These are phyloP conservation scores for Lactifluus echinatus DNA, from an alignment of 768 basidiomycete genomes.

Conservation along the genomic window DNA sequence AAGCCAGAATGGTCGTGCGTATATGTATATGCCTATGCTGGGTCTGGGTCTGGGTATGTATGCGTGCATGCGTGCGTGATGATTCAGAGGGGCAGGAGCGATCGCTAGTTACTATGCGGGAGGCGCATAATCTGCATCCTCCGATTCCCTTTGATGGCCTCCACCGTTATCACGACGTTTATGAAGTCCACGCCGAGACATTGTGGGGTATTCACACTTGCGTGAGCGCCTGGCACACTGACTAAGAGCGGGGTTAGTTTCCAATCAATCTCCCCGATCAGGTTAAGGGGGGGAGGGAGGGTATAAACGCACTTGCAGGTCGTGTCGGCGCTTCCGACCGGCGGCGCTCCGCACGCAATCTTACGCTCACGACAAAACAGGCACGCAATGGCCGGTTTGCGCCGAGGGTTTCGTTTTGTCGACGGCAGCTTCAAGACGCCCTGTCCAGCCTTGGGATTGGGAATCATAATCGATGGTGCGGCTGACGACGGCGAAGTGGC, in stretches of 20 bases:
- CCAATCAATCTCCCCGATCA: not conserved
- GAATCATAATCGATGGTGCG: not conserved
- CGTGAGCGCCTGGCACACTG: conserved; percentile 20
- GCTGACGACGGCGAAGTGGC: not conserved
- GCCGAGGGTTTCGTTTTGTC: conserved; percentile 13
- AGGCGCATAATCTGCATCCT: conserved; percentile 15
- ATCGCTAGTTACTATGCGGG: conserved; percentile 2
- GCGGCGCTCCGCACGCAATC: conserved; percentile 31
- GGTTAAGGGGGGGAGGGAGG: not conserved
- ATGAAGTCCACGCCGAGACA: conserved; percentile 21
- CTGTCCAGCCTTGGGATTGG: conserved; percentile 15
- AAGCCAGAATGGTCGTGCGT: not conserved
- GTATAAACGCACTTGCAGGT: conserved; percentile 19
- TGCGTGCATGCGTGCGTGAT: not conserved
- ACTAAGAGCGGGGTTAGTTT: conserved; percentile 5
- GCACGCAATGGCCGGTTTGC: conserved; percentile 29
- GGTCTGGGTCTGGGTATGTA: too few relatives aligned
- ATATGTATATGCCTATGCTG: not conserved
- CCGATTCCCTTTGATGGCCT: conserved; percentile 5
- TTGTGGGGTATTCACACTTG: conserved; percentile 21
- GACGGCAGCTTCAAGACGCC: conserved; percentile 15
- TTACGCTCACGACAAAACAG: conserved; percentile 36
- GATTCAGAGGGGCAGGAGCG: not conserved
- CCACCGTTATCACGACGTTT: conserved; percentile 16
- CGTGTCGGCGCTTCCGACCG: conserved; percentile 15